Evolutionary conservation across 2,329 filamentous ascomycete genomes (phyloP).

Genomic region (Trichoderma endophyticum): DNA sequence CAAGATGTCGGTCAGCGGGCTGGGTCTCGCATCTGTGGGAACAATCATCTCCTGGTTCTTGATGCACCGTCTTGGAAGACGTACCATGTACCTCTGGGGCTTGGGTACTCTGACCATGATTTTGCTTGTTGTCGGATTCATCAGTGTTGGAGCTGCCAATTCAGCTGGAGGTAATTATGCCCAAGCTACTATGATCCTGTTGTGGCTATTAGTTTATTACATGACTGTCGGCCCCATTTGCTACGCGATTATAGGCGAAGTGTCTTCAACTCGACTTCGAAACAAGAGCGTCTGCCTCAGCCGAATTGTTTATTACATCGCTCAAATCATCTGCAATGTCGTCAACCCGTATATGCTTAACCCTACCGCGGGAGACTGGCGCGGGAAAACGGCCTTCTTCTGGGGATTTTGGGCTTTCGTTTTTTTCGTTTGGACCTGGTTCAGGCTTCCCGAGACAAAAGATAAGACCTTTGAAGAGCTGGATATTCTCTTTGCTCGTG

Average conservation of each 20-base stretch:
- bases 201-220: slow-evolving; percentile 40
- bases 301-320: slow-evolving; percentile 28
- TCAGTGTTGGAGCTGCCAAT: background rate
- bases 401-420: slow-evolving; percentile 35
- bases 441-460: slow-evolving; percentile 50
- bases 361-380: slow-evolving; percentile 28
- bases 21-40: slow-evolving; percentile 9
- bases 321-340: slow-evolving; percentile 27
- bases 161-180: slow-evolving; percentile 26
- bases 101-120: slow-evolving; percentile 31
- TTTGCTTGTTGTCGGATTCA: slow-evolving; percentile 38
- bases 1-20: slow-evolving; percentile 35
- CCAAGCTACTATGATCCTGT: slow-evolving; percentile 37
- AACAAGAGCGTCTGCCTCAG: slow-evolving; percentile 39
- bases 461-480: slow-evolving; percentile 51
- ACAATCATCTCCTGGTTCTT: slow-evolving; percentile 39
- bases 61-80: slow-evolving; percentile 37
- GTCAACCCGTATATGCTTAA: slow-evolving; percentile 30
- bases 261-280: slow-evolving; percentile 36
- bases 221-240: slow-evolving; percentile 40
- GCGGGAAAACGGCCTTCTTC: slow-evolving; percentile 24
- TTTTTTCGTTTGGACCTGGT: slow-evolving; percentile 50
- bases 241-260: slow-evolving; percentile 40
- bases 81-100: slow-evolving; percentile 38
- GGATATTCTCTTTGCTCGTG: slow-evolving; percentile 49